Conservation (phyloP, 768 basidiomycete genomes). For the Xanthoconium purpureum region DNA sequence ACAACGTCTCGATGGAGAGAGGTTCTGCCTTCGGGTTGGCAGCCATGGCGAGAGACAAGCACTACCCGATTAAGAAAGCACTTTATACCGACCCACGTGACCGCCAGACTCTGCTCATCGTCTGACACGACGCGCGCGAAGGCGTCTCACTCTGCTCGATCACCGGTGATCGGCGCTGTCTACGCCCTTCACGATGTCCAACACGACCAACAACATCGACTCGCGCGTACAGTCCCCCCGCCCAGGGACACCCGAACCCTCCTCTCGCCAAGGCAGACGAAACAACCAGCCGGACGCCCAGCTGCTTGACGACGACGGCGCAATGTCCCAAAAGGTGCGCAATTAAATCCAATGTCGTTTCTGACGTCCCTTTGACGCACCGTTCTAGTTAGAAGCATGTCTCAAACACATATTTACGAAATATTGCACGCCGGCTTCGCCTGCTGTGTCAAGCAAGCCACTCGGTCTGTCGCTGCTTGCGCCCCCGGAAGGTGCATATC, state of each 20-base stretch:
- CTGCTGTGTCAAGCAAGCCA: slow-evolving; percentile 17
- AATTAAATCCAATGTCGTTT: background rate
- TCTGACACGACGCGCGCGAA: slow-evolving; percentile 23
- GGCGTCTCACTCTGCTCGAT: slow-evolving; percentile 12
- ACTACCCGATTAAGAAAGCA: slow-evolving; percentile 15
- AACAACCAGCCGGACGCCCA: slow-evolving; percentile 49
- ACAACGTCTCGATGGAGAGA: slow-evolving; percentile 81
- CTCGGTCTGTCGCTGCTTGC: slow-evolving; percentile 35
- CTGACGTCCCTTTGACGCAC: background rate
- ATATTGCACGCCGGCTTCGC: slow-evolving; percentile 55
- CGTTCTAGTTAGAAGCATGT: slow-evolving; percentile 58
- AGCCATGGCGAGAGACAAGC: slow-evolving; percentile 38
- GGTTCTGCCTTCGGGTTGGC: slow-evolving; percentile 51
- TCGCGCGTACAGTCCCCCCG: slow-evolving; percentile 45
- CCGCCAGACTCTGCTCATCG: slow-evolving; percentile 17
- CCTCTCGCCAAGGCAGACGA: slow-evolving; percentile 55
- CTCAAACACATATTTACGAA: slow-evolving; percentile 77
- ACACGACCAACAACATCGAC: slow-evolving; percentile 3
- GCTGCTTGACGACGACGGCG: slow-evolving; percentile 70
- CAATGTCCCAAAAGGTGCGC: slow-evolving; percentile 59
- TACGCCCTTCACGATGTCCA: slow-evolving; percentile 8
- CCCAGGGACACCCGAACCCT: slow-evolving; percentile 61
- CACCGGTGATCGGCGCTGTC: slow-evolving; percentile 15
- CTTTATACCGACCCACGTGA: slow-evolving; percentile 17
- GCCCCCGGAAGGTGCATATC: slow-evolving; percentile 53